A percentile compares a stretch with the other conserved stretches of the same genome.
These are phyloP conservation scores for Chaetothyriales sp. DNA, from an alignment of 2,329 filamentous ascomycete genomes.

Conservation along the genomic window DNA sequence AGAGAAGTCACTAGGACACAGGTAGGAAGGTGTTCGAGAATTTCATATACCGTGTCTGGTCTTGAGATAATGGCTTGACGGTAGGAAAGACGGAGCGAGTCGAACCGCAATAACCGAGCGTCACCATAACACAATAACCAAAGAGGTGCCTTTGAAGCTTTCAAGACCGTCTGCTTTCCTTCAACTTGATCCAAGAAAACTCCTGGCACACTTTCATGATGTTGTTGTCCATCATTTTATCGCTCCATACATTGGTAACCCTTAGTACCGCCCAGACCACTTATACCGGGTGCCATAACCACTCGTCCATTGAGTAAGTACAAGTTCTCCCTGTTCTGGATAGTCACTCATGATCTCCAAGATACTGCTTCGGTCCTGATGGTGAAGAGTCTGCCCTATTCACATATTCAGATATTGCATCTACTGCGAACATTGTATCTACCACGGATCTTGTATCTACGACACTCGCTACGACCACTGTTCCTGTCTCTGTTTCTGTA, in stretches of 20 bases:
- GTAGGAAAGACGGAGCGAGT: background rate
- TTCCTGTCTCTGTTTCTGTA: conserved; percentile 16
- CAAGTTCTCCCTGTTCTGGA: background rate
- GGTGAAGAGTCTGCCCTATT: conserved; percentile 18
- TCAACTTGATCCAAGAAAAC: background rate
- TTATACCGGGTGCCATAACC: conserved; percentile 21
- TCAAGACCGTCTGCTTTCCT: background rate
- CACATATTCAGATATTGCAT: conserved; percentile 13
- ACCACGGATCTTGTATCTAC: too few species aligned
- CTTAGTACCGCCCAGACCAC: conserved; percentile 7
- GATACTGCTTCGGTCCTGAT: conserved; percentile 20
- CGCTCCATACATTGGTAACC: background rate
- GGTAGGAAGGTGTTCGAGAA: background rate
- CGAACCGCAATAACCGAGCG: background rate
- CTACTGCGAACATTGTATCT: conserved; percentile 7
- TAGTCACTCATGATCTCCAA: conserved; percentile 1
- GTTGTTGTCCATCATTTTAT: conserved; percentile 3
- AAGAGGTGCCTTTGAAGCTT: background rate
- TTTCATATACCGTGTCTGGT: background rate
- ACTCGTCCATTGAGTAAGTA: conserved; percentile 19
- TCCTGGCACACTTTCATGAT: background rate
- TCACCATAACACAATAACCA: too few species aligned
- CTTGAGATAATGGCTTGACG: background rate
- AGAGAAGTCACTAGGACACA: background rate
- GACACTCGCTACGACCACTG: background rate